Percentiles rank a stretch among this genome's conserved stretches.
Evolutionary conservation across 208 protist genomes (phyloP).

Genomic region (Wallacemonas sp.): DNA sequence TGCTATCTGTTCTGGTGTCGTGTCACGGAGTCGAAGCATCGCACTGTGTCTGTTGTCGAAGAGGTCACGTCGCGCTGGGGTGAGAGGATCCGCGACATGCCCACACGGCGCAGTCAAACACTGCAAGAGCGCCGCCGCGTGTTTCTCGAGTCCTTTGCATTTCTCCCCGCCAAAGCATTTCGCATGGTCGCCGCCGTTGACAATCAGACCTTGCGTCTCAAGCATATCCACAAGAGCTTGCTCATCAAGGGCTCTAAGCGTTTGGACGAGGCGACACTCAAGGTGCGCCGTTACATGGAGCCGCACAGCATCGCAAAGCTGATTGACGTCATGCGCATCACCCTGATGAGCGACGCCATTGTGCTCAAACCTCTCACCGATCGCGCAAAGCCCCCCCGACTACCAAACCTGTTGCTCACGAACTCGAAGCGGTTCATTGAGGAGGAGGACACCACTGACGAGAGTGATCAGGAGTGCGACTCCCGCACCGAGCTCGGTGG

Average conservation of each 20-base stretch:
- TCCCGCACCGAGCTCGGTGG: conserved; percentile 56
- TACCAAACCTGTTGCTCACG: conserved; percentile 57
- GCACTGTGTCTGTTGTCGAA: conserved; percentile 54
- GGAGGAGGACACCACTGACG: conserved; percentile 79
- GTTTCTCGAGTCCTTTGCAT: conserved; percentile 61
- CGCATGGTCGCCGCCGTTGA: conserved; percentile 78
- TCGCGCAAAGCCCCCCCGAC: conserved; percentile 62
- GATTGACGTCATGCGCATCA: conserved; percentile 76
- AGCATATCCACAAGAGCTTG: conserved; percentile 79
- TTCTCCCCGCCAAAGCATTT: conserved; percentile 67
- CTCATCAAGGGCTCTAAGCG: conserved; percentile 60
- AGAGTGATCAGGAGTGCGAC: conserved; percentile 80
- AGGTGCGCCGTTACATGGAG: conserved; percentile 65
- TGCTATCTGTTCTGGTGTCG: conserved; percentile 75
- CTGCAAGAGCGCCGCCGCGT: conserved; percentile 58
- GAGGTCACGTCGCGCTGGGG: conserved; percentile 65
- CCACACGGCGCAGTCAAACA: conserved; percentile 41
- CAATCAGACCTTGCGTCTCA: conserved; percentile 57
- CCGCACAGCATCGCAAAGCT: conserved; percentile 79
- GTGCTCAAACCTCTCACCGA: conserved; percentile 74
- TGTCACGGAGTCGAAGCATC: conserved; percentile 75
- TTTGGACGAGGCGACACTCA: conserved; percentile 67
- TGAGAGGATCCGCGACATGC: conserved; percentile 52
- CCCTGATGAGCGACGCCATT: conserved; percentile 69
- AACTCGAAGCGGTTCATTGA: conserved; percentile 42